Base-by-base conservation (phyloP, 345 rosid species). In the Jatropha curcas region DNA sequence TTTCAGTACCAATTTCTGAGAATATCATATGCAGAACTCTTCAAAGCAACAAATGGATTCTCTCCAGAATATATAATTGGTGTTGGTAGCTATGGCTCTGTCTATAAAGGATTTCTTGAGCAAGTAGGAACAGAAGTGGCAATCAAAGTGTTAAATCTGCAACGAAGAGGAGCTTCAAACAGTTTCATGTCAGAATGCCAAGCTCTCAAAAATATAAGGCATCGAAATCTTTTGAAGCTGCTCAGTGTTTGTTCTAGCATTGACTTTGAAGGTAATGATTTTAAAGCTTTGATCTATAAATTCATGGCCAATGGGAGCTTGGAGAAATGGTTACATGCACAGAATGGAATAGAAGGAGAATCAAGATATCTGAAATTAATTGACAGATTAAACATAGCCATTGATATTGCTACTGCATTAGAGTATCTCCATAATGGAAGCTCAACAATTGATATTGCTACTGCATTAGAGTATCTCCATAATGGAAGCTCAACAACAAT, bases 391-490 rank as follows among this genome's bases (percentile, higher is more conserved):
- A 35, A 51, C 51, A 72, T 72, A 4, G n/a, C n/a, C n/a, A 63
- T 37, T 6, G 75, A 72, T 51, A 51, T 72, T 20, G 68, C 68
- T 48, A 48, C 51, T 0, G 75, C 68, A 71, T 9, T 71, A 16
- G 12, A 71, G 4, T 71, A 71, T n/a, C n/a, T n/a, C n/a, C n/a
- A n/a, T n/a, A n/a, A n/a, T n/a, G n/a, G n/a, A n/a, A n/a, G n/a
- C n/a, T n/a, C n/a, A n/a, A n/a, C n/a, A n/a, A 33, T 67, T n/a
- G 71, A 67, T 30, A 57, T 48, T 14, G 71, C 71, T 20, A 7
- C n/a, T 4, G 77, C 77, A 19, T 9, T 63, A 5, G 55, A 73
- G 24, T 56, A 73, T 46, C 74, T 78, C 28, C 81, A 78, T 51
- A 19, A 48, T 13, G 56, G 51, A 2, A n/a, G n/a, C n/a, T 17